Conservation (phyloP, 176 grass and related monocot genomes). For the Dactylis glomerata region DNA sequence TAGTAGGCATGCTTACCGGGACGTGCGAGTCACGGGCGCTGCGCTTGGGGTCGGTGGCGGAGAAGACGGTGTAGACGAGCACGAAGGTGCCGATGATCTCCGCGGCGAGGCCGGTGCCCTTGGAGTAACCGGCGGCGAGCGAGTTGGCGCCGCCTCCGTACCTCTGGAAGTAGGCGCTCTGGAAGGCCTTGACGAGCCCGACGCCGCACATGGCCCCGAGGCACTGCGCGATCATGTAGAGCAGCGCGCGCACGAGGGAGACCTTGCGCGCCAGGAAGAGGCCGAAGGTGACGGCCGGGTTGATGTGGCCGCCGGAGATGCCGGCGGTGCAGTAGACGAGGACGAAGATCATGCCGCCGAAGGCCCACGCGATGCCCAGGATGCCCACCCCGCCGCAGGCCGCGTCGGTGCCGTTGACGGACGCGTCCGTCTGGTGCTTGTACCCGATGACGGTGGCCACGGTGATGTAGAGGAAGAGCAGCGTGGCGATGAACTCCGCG, state of each 20-base stretch:
- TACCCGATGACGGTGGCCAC: slow-evolving; percentile 89
- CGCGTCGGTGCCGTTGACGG: neutral
- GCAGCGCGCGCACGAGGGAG: slow-evolving; percentile 75
- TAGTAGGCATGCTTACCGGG: slow-evolving; percentile 45
- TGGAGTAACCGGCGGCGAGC: slow-evolving; percentile 63
- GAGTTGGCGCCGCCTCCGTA: slow-evolving; percentile 87
- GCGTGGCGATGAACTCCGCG: slow-evolving; percentile 89
- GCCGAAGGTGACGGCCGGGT: slow-evolving; percentile 91
- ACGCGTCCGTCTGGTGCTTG: slow-evolving; percentile 51
- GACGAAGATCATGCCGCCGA: slow-evolving; percentile 98
- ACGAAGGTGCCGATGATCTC: slow-evolving; percentile 99
- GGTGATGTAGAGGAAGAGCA: slow-evolving; percentile 90
- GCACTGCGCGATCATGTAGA: slow-evolving; percentile 93
- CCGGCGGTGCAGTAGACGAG: slow-evolving; percentile 99
- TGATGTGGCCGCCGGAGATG: slow-evolving; percentile 93
- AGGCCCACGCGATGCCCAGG: slow-evolving; percentile 95
- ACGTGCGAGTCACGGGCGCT: slow-evolving; percentile 96
- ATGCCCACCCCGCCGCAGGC: slow-evolving; percentile 75
- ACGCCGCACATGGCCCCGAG: slow-evolving; percentile 89
- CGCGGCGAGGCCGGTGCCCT: slow-evolving; percentile 78
- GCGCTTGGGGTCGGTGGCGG: slow-evolving; percentile 98
- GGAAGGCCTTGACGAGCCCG: slow-evolving; percentile 84
- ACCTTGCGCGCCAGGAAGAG: slow-evolving; percentile 85
- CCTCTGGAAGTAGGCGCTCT: slow-evolving; percentile 66
- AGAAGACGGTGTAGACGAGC: slow-evolving; percentile 99